A percentile compares a stretch with the other conserved stretches of the same genome.
Evolutionary conservation across 2,329 filamentous ascomycete species (phyloP).

Genomic region (Penicillium rolfsii): DNA sequence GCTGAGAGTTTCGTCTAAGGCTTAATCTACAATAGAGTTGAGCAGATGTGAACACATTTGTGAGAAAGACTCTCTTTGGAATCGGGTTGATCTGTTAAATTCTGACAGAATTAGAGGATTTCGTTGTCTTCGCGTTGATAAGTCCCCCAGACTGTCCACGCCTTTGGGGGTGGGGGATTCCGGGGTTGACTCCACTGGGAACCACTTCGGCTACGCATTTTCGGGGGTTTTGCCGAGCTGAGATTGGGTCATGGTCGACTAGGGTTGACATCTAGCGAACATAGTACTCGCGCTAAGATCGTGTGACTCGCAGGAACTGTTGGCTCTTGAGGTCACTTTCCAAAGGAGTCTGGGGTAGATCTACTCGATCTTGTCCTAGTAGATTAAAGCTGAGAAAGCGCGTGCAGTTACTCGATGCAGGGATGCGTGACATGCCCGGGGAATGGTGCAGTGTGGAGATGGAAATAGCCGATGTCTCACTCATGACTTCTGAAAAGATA

Average conservation of each 20-base stretch:
- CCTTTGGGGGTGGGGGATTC: constrained; percentile 6
- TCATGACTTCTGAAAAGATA: no score
- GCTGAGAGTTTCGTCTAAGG: background rate
- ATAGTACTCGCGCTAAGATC: background rate
- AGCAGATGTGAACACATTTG: background rate
- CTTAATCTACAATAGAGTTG: background rate
- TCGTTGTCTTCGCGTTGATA: background rate
- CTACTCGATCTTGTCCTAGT: background rate
- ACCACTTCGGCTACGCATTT: background rate
- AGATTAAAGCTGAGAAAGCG: background rate
- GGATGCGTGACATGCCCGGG: no score
- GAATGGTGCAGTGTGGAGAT: no score
- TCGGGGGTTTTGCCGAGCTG: background rate
- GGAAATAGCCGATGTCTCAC: no score
- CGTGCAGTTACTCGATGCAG: background rate
- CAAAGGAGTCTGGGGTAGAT: background rate
- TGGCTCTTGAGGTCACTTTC: background rate
- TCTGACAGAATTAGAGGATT: background rate
- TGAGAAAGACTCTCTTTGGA: background rate
- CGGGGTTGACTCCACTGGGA: constrained; percentile 10
- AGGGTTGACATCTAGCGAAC: background rate
- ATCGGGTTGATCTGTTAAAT: background rate
- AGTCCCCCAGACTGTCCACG: constrained; percentile 6
- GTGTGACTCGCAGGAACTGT: background rate
- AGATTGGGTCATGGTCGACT: background rate